These are phyloP conservation scores for Tremella fuciformis DNA, from an alignment of 768 basidiomycete species.

Conservation along the genomic window DNA sequence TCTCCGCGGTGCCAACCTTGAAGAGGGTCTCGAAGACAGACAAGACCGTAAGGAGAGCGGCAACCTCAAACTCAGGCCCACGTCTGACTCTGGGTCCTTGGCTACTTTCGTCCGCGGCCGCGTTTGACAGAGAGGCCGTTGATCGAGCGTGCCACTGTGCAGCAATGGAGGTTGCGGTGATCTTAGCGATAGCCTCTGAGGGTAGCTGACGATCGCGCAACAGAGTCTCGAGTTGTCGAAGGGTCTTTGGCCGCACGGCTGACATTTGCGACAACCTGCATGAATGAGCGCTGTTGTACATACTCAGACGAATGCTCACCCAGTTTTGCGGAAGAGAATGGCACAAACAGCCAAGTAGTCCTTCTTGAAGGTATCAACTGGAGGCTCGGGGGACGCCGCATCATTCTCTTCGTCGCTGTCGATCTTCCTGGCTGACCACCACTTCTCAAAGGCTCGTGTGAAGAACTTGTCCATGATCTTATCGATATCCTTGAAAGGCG, in stretches of 20 bases:
- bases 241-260: constrained; percentile 13
- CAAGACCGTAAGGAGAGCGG: background rate
- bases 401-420: constrained; percentile 12
- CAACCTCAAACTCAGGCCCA: background rate
- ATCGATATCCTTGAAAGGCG: constrained; percentile 80
- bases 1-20: constrained; percentile 1
- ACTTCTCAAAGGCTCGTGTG: constrained; percentile 64
- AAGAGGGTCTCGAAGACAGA: background rate
- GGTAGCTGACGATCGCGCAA: constrained; percentile 67
- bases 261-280: constrained; percentile 29
- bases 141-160: constrained; percentile 75
- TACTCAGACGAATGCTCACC: constrained; percentile 30
- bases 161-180: constrained; percentile 70
- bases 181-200: constrained; percentile 71
- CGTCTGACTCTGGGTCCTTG: background rate
- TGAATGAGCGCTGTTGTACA: constrained; percentile 9
- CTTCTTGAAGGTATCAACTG: constrained; percentile 67
- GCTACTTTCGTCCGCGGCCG: background rate
- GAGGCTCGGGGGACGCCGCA: constrained; percentile 38
- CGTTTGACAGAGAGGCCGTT: constrained; percentile 13
- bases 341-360: constrained; percentile 74
- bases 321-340: constrained; percentile 58
- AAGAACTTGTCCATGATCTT: constrained; percentile 78
- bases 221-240: constrained; percentile 52
- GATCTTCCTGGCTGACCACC: constrained; percentile 15